phyloP scores from a whole-genome alignment of 495 filamentous ascomycete genomes.

The Acidomyces sp. region DNA sequence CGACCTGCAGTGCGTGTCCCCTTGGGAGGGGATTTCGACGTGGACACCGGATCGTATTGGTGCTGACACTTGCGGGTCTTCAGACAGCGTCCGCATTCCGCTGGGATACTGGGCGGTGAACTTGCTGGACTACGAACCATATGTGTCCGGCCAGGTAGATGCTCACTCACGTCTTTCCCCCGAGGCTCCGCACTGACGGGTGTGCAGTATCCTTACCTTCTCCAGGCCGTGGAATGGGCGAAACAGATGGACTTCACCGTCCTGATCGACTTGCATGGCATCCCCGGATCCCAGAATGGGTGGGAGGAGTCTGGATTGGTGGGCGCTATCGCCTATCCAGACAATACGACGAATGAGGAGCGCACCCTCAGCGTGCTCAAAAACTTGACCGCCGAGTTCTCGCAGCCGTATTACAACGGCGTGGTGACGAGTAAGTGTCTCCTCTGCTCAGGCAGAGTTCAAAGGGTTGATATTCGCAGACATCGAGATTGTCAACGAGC shows the following conservation, averaged over 20 bases:
- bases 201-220: constrained; percentile 26
- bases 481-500: constrained; percentile 11
- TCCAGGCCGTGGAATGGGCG: constrained; percentile 36
- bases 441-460: background rate
- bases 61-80: background rate
- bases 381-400: constrained; percentile 11
- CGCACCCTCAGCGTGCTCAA: constrained; percentile 7
- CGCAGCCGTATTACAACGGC: background rate
- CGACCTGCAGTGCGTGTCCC: background rate
- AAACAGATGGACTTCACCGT: constrained; percentile 31
- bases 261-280: constrained; percentile 37
- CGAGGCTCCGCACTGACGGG: too few relatives aligned
- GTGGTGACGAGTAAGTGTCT: constrained; percentile 3
- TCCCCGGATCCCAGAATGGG: constrained; percentile 27
- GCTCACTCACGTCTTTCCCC: too few relatives aligned
- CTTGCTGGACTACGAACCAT: constrained; percentile 10
- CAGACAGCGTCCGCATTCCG: constrained; percentile 5
- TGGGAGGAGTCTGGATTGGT: constrained; percentile 11
- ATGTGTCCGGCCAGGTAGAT: constrained; percentile 7
- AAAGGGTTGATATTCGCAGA: background rate
- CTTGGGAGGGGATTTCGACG: background rate
- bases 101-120: constrained; percentile 14
- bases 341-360: constrained; percentile 8
- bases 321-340: constrained; percentile 3
- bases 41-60: background rate